Evolutionary conservation across 257 asterid species (phyloP).

Genomic region (Solanum chiquidenum): DNA sequence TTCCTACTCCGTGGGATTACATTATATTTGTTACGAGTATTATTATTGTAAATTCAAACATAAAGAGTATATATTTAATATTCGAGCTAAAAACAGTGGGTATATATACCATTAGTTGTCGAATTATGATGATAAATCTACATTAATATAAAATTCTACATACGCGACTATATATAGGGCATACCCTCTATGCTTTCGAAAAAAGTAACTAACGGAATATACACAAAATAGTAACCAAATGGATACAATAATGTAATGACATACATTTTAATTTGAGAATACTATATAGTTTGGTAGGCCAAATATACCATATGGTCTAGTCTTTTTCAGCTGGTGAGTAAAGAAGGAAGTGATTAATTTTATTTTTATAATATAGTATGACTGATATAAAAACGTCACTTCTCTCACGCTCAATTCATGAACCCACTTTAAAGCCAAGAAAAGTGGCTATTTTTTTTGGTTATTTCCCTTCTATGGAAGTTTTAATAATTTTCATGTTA

Average conservation of each 20-base stretch:
- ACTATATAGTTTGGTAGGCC: neutral
- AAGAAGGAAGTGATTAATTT: slow-evolving; percentile 12
- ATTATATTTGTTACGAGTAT: too few relatives aligned
- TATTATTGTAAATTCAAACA: too few relatives aligned
- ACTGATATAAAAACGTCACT: slow-evolving; percentile 2
- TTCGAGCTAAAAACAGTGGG: too few relatives aligned
- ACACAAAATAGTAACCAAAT: neutral
- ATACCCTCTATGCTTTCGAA: neutral
- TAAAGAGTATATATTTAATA: too few relatives aligned
- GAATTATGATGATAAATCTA: too few relatives aligned
- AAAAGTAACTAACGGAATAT: neutral
- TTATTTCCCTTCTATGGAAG: neutral
- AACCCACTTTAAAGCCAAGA: slow-evolving; percentile 42
- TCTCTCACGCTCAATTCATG: slow-evolving; percentile 40
- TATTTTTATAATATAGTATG: neutral
- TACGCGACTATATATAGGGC: neutral
- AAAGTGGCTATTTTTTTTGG: neutral
- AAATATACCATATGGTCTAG: neutral
- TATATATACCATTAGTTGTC: too few relatives aligned
- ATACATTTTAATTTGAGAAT: neutral
- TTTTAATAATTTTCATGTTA: neutral
- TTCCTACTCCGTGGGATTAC: too few relatives aligned
- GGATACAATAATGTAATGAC: neutral
- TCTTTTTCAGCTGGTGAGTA: neutral
- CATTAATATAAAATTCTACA: too few relatives aligned